Conservation (phyloP, 2,329 filamentous ascomycete species). For the Pyrenophora tritici-repentis region DNA sequence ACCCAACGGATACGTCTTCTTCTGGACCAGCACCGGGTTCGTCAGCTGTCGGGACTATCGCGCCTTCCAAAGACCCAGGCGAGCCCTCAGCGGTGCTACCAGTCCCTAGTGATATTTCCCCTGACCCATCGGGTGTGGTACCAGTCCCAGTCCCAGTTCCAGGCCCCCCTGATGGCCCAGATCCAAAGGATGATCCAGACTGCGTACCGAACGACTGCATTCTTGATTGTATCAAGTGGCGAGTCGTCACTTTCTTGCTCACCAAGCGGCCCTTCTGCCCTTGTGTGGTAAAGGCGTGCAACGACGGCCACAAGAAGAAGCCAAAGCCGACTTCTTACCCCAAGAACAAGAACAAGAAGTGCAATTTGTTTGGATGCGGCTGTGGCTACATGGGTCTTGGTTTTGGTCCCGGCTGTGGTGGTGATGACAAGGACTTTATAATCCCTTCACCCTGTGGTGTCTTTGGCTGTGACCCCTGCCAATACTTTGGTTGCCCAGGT, state of each 20-base stretch:
- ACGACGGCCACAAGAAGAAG: slow-evolving; percentile 5
- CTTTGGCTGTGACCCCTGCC: slow-evolving; percentile 26
- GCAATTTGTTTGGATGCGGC: slow-evolving; percentile 27
- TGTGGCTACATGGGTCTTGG: slow-evolving; percentile 34
- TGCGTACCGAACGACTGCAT: slow-evolving; percentile 22
- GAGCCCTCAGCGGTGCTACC: too few relatives aligned
- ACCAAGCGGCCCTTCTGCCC: slow-evolving; percentile 19
- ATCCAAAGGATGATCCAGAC: slow-evolving; percentile 4
- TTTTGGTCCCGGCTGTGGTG: slow-evolving; percentile 23
- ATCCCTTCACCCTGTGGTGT: slow-evolving; percentile 16
- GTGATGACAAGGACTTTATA: slow-evolving; percentile 1
- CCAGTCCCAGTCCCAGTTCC: not conserved
- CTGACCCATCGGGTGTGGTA: too few relatives aligned
- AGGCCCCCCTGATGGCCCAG: not conserved
- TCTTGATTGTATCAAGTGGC: slow-evolving; percentile 9
- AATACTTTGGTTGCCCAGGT: slow-evolving; percentile 21
- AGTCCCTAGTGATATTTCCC: too few relatives aligned
- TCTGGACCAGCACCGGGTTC: too few relatives aligned
- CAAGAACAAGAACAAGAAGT: slow-evolving; percentile 8
- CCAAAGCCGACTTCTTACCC: slow-evolving; percentile 9
- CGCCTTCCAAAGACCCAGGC: too few relatives aligned
- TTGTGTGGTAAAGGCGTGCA: slow-evolving; percentile 17
- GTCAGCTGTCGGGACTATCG: too few relatives aligned
- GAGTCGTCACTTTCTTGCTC: slow-evolving; percentile 4
- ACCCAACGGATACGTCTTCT: too few relatives aligned